These are phyloP conservation scores for Teratosphaeriaceae sp. DNA, from an alignment of 2,329 filamentous ascomycete species.

Conservation along the genomic window DNA sequence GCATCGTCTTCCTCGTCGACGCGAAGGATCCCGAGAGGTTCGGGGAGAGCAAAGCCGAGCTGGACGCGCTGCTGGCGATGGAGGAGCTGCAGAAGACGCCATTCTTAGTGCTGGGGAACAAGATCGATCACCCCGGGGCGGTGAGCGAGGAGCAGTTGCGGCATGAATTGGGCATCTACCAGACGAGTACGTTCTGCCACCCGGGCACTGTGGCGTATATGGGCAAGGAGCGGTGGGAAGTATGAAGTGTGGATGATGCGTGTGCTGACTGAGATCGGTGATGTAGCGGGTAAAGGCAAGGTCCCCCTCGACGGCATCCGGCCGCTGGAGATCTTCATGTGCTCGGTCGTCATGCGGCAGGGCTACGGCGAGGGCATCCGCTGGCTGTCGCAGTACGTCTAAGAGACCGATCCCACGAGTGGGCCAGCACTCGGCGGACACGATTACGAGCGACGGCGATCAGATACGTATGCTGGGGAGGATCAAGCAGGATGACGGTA, in stretches of 20 bases:
- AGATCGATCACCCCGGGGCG: conserved; percentile 97
- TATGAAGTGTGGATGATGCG: conserved; percentile 4
- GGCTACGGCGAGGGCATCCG: conserved; percentile 84
- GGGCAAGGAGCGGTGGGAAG: too few relatives aligned
- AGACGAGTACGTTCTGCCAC: conserved; percentile 60
- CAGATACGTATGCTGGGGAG: too few relatives aligned
- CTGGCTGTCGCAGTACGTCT: conserved; percentile 88
- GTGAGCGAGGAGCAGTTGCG: conserved; percentile 93
- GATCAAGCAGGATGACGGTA: too few relatives aligned
- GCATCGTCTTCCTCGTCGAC: conserved; percentile 96
- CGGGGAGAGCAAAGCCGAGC: conserved; percentile 88
- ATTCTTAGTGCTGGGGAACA: conserved; percentile 95
- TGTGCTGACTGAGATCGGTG: too few relatives aligned
- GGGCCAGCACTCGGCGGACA: too few relatives aligned
- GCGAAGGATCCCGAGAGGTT: conserved; percentile 96
- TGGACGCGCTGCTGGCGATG: conserved; percentile 89
- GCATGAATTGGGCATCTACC: conserved; percentile 86
- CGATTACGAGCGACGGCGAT: too few relatives aligned
- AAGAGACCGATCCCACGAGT: too few relatives aligned
- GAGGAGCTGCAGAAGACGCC: conserved; percentile 94
- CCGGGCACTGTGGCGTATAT: conserved; percentile 2
- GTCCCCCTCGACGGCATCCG: conserved; percentile 85
- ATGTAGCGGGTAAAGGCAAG: conserved; percentile 79
- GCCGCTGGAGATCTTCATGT: conserved; percentile 98
- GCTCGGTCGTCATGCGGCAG: conserved; percentile 96